These are phyloP conservation scores for Populus hybrid DNA, from an alignment of 441 rosid species.

Conservation along the genomic window DNA sequence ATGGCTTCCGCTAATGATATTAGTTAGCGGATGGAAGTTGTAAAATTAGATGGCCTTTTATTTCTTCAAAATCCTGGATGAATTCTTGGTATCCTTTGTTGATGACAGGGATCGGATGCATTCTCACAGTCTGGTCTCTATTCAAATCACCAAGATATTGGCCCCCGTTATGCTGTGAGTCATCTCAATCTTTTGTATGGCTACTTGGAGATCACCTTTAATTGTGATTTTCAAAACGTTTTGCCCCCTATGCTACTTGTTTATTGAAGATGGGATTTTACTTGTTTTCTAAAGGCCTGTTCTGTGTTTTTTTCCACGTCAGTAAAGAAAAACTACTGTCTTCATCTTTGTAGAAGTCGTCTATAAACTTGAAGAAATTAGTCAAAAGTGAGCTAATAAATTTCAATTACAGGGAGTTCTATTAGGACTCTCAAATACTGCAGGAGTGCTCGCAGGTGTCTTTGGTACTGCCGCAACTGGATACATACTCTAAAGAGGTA, in stretches of 20 bases:
- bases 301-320: too few species aligned
- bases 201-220: not conserved
- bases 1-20: not conserved
- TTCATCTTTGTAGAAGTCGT: not conserved
- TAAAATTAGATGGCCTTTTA: not conserved
- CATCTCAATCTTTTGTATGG: not conserved
- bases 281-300: too few species aligned
- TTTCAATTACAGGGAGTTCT: conserved; percentile 71
- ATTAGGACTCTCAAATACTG: conserved; percentile 90
- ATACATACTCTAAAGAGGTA: conserved; percentile 90
- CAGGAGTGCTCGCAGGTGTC: conserved; percentile 96
- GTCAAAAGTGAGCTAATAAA: conserved; percentile 14
- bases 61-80: conserved; percentile 12
- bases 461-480: conserved; percentile 97
- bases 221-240: not conserved
- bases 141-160: conserved; percentile 96
- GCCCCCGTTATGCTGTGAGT: conserved; percentile 94
- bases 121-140: conserved; percentile 97
- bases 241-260: not conserved
- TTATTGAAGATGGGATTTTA: not conserved
- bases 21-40: not conserved
- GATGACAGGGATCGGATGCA: conserved; percentile 85
- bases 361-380: conserved; percentile 4
- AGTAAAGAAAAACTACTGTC: too few species aligned
- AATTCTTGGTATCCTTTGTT: conserved; percentile 18